Conservation (phyloP, 768 basidiomycete genomes). For the Boletus insuetus region DNA sequence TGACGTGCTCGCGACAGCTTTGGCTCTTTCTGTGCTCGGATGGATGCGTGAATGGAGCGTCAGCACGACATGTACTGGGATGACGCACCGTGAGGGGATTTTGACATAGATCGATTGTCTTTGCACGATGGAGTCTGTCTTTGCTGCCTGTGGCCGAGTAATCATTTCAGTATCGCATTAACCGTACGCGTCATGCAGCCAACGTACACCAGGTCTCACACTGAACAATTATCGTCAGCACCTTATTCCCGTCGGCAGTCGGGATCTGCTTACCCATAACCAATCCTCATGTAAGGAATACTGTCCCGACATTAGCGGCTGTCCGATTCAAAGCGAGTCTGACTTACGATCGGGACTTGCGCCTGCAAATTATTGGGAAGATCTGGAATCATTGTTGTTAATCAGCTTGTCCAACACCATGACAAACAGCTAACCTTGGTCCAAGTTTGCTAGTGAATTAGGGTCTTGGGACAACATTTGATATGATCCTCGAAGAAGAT, state of each 20-base stretch:
- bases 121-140: constrained; percentile 72
- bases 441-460: constrained; percentile 88
- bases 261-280: constrained; percentile 74
- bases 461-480: constrained; percentile 94
- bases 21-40: constrained; percentile 79
- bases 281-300: constrained; percentile 89
- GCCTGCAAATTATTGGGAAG: constrained; percentile 93
- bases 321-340: not conserved
- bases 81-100: constrained; percentile 84
- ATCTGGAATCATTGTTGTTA: constrained; percentile 45
- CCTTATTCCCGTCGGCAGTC: not conserved
- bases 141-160: constrained; percentile 58
- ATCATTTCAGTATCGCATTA: not conserved
- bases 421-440: constrained; percentile 62
- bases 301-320: constrained; percentile 36
- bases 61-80: too few species aligned
- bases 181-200: not conserved
- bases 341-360: constrained; percentile 87
- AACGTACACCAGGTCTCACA: constrained; percentile 97
- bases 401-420: not conserved
- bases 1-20: constrained; percentile 90
- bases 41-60: not conserved
- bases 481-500: constrained; percentile 87
- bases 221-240: constrained; percentile 36
- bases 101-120: constrained; percentile 95